These are phyloP conservation scores for Leishmania major DNA, from an alignment of 208 protist genomes.

Conservation along the genomic window DNA sequence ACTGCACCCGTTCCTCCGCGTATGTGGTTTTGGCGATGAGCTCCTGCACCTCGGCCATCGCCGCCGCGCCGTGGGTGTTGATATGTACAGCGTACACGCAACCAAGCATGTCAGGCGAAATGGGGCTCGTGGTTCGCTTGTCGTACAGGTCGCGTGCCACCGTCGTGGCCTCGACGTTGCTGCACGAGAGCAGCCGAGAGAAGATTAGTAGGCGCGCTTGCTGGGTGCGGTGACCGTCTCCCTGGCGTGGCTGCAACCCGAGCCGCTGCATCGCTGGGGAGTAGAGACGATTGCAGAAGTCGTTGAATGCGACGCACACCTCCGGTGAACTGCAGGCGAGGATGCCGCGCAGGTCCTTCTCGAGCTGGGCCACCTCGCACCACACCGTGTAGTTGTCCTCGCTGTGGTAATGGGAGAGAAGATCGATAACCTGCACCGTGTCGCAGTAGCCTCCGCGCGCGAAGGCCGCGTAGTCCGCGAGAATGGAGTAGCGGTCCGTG, in stretches of 20 bases:
- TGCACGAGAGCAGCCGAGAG: slow-evolving; percentile 38
- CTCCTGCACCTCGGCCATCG: slow-evolving; percentile 53
- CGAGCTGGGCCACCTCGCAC: slow-evolving; percentile 48
- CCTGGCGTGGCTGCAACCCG: slow-evolving; percentile 22
- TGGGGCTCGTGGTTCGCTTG: slow-evolving; percentile 36
- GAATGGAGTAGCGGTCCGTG: slow-evolving; percentile 68
- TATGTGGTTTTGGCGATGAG: slow-evolving; percentile 44
- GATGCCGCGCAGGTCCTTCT: slow-evolving; percentile 50
- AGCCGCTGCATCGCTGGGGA: slow-evolving; percentile 36
- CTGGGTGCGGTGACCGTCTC: slow-evolving; percentile 40
- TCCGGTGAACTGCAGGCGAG: slow-evolving; percentile 34
- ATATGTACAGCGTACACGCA: slow-evolving; percentile 51
- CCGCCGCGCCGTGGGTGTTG: slow-evolving; percentile 35
- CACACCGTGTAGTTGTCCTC: slow-evolving; percentile 43
- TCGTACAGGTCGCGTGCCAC: slow-evolving; percentile 46
- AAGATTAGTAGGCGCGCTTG: slow-evolving; percentile 59
- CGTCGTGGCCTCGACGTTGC: slow-evolving; percentile 33
- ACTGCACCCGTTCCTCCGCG: slow-evolving; percentile 55
- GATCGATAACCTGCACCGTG: slow-evolving; percentile 43
- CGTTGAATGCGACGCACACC: slow-evolving; percentile 44
- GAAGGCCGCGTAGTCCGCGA: slow-evolving; percentile 77
- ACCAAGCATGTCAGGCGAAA: slow-evolving; percentile 53
- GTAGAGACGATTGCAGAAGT: slow-evolving; percentile 65
- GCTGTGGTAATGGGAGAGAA: slow-evolving; percentile 34
- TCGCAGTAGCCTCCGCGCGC: slow-evolving; percentile 59